Evolutionary conservation across 768 basidiomycete genomes (phyloP).

Genomic region (Favolaschia claudopus): DNA sequence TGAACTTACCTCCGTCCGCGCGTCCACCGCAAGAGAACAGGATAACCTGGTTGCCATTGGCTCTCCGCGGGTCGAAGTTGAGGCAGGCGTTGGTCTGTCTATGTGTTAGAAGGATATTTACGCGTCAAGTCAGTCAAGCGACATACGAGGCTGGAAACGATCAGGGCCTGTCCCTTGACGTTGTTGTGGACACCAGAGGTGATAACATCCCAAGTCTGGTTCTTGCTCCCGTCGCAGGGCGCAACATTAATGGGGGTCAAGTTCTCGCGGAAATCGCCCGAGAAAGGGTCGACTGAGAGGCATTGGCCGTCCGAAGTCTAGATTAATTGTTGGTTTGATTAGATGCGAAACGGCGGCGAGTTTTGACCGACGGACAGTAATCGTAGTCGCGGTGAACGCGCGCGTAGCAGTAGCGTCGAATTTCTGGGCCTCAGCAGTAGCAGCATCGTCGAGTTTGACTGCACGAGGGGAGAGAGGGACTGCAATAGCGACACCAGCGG

Average conservation of each 20-base stretch:
- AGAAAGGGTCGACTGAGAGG: conserved; percentile 30
- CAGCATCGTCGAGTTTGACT: conserved; percentile 21
- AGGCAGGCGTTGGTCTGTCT: conserved; percentile 34
- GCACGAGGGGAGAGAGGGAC: conserved; percentile 23
- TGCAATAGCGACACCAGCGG: conserved; percentile 24
- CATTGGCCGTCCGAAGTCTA: conserved; percentile 34
- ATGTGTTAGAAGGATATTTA: too few species aligned
- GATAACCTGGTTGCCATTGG: conserved; percentile 32
- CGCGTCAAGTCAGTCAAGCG: too few species aligned
- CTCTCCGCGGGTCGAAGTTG: conserved; percentile 28
- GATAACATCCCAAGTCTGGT: conserved; percentile 34
- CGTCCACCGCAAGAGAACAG: conserved; percentile 36
- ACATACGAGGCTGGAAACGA: conserved; percentile 34
- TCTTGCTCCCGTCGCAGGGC: conserved; percentile 27
- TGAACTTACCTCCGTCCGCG: conserved; percentile 31
- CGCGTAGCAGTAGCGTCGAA: conserved; percentile 30
- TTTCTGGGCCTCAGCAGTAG: conserved; percentile 28
- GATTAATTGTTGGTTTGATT: neutral
- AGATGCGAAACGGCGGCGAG: neutral
- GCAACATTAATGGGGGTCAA: conserved; percentile 27
- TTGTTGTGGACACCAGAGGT: conserved; percentile 32
- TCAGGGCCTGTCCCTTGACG: conserved; percentile 27
- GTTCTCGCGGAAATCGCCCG: conserved; percentile 34
- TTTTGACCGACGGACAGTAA: conserved; percentile 15
- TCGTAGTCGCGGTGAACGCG: conserved; percentile 29